These are phyloP conservation scores for Filobasidium wieringae DNA, from an alignment of 768 basidiomycete species.

Conservation along the genomic window DNA sequence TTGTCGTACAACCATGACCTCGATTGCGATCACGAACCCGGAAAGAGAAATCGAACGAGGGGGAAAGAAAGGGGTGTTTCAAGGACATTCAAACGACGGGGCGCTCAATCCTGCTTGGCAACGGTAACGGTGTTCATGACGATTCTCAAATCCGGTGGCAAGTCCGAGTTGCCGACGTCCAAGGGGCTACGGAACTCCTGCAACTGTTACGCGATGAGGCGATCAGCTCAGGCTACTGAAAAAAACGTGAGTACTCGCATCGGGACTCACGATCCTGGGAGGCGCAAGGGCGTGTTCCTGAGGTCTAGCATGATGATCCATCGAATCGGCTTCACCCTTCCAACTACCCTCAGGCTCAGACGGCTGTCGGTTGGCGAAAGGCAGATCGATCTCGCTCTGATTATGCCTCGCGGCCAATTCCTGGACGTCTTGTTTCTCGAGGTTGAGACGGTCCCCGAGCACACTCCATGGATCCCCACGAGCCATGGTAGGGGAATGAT, in stretches of 20 bases:
- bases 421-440: constrained; percentile 15
- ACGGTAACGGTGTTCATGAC: constrained; percentile 1
- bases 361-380: neutral
- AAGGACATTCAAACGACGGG: no score
- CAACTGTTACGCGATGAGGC: neutral
- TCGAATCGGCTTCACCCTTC: no score
- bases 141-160: neutral
- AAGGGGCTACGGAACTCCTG: neutral
- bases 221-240: no score
- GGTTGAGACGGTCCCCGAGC: constrained; percentile 22
- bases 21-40: no score
- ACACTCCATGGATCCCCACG: constrained; percentile 17
- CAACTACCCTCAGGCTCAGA: no score
- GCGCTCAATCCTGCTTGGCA: neutral
- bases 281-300: no score
- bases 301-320: no score
- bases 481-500: neutral
- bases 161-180: neutral
- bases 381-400: neutral
- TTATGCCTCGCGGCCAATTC: constrained; percentile 12
- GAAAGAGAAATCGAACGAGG: no score
- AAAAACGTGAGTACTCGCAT: no score
- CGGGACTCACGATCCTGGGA: no score
- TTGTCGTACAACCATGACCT: no score
- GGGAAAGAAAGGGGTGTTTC: no score